These are phyloP conservation scores for Leccinum broughii DNA, from an alignment of 768 basidiomycete genomes.

Conservation along the genomic window DNA sequence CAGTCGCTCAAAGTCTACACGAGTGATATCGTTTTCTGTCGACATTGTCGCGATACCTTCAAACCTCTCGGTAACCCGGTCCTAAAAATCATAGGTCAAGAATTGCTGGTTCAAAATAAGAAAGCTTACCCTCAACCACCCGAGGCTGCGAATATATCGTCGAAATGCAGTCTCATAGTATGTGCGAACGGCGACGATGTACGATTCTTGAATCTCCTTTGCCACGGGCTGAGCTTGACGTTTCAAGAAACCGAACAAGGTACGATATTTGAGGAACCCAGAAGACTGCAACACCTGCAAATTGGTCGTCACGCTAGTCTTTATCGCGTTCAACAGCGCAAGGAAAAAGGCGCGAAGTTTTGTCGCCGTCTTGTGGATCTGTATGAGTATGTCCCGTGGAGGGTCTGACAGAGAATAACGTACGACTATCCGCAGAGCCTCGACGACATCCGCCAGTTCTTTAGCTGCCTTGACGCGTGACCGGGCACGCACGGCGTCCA, in stretches of 20 bases:
- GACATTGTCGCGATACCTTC: slow-evolving; percentile 57
- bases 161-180: slow-evolving; percentile 97
- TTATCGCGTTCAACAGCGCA: slow-evolving; percentile 78
- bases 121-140: slow-evolving; percentile 66
- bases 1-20: slow-evolving; percentile 56
- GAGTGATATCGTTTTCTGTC: slow-evolving; percentile 40
- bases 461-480: slow-evolving; percentile 85
- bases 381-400: slow-evolving; percentile 5
- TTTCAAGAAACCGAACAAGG: slow-evolving; percentile 82
- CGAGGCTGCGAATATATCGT: slow-evolving; percentile 81
- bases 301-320: slow-evolving; percentile 82
- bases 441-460: slow-evolving; percentile 79
- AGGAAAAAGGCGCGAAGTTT: slow-evolving; percentile 89
- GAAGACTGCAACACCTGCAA: slow-evolving; percentile 91
- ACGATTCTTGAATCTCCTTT: slow-evolving; percentile 84
- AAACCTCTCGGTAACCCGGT: slow-evolving; percentile 66
- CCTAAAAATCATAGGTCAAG: slow-evolving; percentile 39
- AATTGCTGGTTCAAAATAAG: background rate
- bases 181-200: slow-evolving; percentile 76
- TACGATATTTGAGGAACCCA: slow-evolving; percentile 77
- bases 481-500: slow-evolving; percentile 68
- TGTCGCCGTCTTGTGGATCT: slow-evolving; percentile 69
- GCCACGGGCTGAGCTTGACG: slow-evolving; percentile 82
- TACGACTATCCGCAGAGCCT: slow-evolving; percentile 88
- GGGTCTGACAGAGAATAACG: slow-evolving; percentile 27